Evolutionary conservation across 805 yeast species (phyloP), one percentile per base, ranked within the genome.

Genomic region (Starmera quercuum): DNA sequence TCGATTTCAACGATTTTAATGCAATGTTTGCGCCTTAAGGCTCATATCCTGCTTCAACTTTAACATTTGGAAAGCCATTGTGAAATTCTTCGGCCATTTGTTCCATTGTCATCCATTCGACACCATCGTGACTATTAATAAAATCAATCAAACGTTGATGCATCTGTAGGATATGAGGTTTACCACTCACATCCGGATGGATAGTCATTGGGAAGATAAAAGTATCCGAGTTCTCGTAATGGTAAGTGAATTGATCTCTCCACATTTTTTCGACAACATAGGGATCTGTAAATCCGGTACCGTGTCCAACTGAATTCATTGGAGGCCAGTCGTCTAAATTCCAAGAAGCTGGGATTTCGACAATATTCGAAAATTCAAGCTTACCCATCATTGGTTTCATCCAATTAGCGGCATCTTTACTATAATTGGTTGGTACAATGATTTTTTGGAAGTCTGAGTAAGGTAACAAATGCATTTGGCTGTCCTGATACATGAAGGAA

Each of bases 101-200:
- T 27, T 50, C 61, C 63, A 59, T 58, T n/a, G 64, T 59, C 26
- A 56, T 51, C 64, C 64, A 59, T 37, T 58, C 63, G 18, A 59
- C 62, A 18, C 64, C 64, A 21, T 58, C 64, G 37, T 59, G 63
- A 20, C 41, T 42, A 44, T 59, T 59, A 39, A 59, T 56, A 36
- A 47, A 51, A 31, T 58, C 63, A 33, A 59, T 59, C 25, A 59
- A 29, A 26, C 63, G 37, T 35, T 59, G 62, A 40, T 59, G 64
- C 63, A 59, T 58, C 36, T 56, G 31, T n/a, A 56, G 15, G 7
- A 41, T 61, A 39, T 59, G 64, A 6, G 64, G 62, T 22, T 62
- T 41, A 13, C 64, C 64, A 22, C 60, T 52, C 13, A 57, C 64
- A 33, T 59, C 64, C 2, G 64, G 64, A 38, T 59, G 64, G 34